Evolutionary conservation across 2,329 filamentous ascomycete species (phyloP).

Genomic region (Scleromitrula shiraiana): DNA sequence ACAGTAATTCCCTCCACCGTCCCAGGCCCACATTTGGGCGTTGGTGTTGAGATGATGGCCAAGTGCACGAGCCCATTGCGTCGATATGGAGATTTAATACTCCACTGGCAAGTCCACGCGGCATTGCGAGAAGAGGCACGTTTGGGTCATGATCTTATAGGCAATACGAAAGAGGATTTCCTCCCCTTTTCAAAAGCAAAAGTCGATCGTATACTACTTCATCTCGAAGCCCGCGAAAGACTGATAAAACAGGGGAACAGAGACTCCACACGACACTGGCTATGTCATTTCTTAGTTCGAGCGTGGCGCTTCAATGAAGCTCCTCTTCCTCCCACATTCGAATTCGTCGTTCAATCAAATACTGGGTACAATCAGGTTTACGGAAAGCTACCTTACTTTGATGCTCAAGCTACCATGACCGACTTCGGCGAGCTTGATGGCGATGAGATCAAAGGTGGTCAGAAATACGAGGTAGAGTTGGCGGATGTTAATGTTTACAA

Average conservation of each 20-base stretch:
- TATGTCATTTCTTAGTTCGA: slow-evolving; percentile 51
- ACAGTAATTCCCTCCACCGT: slow-evolving; percentile 43
- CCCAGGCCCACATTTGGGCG: slow-evolving; percentile 46
- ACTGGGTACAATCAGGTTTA: background rate
- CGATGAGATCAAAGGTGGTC: slow-evolving; percentile 37
- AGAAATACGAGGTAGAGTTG: slow-evolving; percentile 48
- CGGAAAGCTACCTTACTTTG: slow-evolving; percentile 1
- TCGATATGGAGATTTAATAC: slow-evolving; percentile 53
- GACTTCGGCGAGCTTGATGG: background rate
- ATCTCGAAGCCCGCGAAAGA: slow-evolving; percentile 24
- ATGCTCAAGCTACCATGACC: background rate
- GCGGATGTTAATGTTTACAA: slow-evolving; percentile 43
- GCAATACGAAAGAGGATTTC: slow-evolving; percentile 25
- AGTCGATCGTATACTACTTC: slow-evolving; percentile 24
- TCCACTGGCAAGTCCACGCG: slow-evolving; percentile 60
- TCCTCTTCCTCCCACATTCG: slow-evolving; percentile 39
- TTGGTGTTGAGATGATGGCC: slow-evolving; percentile 53
- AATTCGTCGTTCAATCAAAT: slow-evolving; percentile 11
- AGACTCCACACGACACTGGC: slow-evolving; percentile 40
- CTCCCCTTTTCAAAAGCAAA: slow-evolving; percentile 26
- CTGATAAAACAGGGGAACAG: slow-evolving; percentile 13
- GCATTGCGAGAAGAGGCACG: slow-evolving; percentile 41
- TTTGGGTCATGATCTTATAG: slow-evolving; percentile 30
- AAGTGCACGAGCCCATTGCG: slow-evolving; percentile 61
- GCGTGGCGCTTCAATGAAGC: slow-evolving; percentile 48